Base-by-base conservation (phyloP, 441 rosid genomes). In the Eutrema salsugineum region DNA sequence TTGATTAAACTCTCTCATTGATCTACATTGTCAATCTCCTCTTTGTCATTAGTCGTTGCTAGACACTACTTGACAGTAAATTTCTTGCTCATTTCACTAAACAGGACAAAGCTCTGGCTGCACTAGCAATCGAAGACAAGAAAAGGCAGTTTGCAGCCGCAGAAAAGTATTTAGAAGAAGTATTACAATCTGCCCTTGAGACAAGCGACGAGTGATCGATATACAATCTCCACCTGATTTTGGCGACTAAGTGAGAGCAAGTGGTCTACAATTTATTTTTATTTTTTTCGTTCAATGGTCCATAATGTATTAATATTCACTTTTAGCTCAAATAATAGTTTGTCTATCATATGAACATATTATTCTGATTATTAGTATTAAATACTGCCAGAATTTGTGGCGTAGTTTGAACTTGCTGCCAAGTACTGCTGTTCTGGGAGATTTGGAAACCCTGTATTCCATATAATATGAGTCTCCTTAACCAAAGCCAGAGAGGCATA, bases 41-140 rank as follows among this genome's bases (percentile, higher is more conserved):
- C 9, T 56, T 56, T 49, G 61, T 57, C 33, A 40, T 47, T 63
- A 42, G 59, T 63, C 28, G 33, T 68, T 56, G 66, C 11, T 63
- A 53, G 68, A 51, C 36, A 19, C 0, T 24, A 35, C n/a, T 55
- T 68, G 14, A 47, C 54, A 56, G 66, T 63, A 39, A 6, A 49
- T 35, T 73, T 39, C 33, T 62, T 60, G 15, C 7, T 56, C 22
- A 6, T 65, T 33, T 71, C 64, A 30, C 35, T 40, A 7, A 85
- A 71, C 80, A 94, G 98, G 98, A 94, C 76, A 92, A 92, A 85
- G 93, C 99, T 59, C 79, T 94, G 72, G 98, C 98, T 66, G 93
- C 97, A 38, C 24, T 94, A 71, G 98, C 97, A 27, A 94, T 91
- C 6, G 99, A 94, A 85, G 98, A 92, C 81, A 94, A 88, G 86